Percentiles rank a stretch among this genome's conserved stretches.
Evolutionary conservation across 257 asterid species (phyloP).

Genomic region (Scutellaria baicalensis): DNA sequence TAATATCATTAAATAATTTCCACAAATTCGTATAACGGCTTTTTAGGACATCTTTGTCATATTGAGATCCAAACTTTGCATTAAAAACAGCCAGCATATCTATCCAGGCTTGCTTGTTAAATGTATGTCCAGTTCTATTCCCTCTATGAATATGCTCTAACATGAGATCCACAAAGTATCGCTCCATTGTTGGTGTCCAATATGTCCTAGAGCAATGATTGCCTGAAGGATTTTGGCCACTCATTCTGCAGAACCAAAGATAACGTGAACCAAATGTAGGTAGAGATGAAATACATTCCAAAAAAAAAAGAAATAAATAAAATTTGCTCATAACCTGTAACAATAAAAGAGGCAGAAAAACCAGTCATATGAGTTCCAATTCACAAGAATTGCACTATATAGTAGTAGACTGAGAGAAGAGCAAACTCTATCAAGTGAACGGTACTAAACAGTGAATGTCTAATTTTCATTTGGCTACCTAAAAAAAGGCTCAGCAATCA

Average conservation of each 20-base stretch:
- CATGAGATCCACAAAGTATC: conserved; percentile 35
- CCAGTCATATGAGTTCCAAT: background rate
- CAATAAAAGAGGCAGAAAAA: background rate
- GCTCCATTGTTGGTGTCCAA: conserved; percentile 43
- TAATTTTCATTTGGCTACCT: background rate
- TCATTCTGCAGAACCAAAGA: conserved; percentile 20
- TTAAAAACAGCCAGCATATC: conserved; percentile 38
- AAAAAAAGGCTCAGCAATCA: background rate
- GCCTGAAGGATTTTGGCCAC: conserved; percentile 17
- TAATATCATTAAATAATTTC: conserved; percentile 35
- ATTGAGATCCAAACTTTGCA: conserved; percentile 37
- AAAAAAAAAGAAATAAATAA: background rate
- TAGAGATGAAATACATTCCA: background rate
- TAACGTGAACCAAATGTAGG: background rate
- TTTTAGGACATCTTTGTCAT: conserved; percentile 39
- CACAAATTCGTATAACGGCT: conserved; percentile 39
- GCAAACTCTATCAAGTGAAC: background rate
- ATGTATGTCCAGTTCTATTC: conserved; percentile 30
- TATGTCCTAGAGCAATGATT: conserved; percentile 25
- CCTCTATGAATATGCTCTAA: conserved; percentile 30
- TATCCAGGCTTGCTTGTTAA: conserved; percentile 37
- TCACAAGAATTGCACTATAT: background rate
- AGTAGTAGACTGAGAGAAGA: background rate
- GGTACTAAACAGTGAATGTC: background rate
- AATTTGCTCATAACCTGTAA: too few species aligned